Conservation (phyloP, 306 rosid species). For the Macrotyloma uniflorum region DNA sequence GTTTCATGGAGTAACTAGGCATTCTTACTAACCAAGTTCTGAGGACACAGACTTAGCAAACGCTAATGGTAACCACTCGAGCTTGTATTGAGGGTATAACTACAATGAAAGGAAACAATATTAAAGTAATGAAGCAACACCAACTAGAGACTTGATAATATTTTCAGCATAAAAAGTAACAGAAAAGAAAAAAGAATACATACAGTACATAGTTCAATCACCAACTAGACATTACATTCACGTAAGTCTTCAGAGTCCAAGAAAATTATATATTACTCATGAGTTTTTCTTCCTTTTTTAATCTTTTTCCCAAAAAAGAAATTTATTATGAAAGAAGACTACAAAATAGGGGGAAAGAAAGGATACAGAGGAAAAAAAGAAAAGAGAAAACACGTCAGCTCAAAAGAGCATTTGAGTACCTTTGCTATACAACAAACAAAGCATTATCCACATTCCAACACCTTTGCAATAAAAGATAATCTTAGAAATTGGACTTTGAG, state of each 20-base stretch:
- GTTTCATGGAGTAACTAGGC: conserved; percentile 14
- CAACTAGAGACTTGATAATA: conserved; percentile 16
- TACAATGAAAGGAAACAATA: conserved; percentile 46
- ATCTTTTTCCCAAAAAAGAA: background rate
- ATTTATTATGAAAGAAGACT: background rate
- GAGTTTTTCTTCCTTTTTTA: background rate
- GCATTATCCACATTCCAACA: background rate
- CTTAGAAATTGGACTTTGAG: background rate
- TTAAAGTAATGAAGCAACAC: conserved; percentile 28
- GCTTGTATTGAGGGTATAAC: conserved; percentile 86
- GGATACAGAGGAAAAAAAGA: background rate
- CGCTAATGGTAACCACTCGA: conserved; percentile 72
- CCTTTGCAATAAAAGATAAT: background rate
- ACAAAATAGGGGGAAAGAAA: conserved; percentile 1
- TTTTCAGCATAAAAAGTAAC: background rate
- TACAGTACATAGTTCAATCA: background rate
- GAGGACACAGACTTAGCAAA: conserved; percentile 58
- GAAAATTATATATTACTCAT: background rate
- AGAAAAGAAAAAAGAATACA: background rate
- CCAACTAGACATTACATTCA: conserved; percentile 16
- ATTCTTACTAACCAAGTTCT: conserved; percentile 76
- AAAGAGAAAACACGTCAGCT: background rate
- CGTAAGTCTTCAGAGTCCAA: background rate
- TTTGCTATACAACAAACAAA: background rate
- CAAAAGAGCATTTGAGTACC: background rate